Percentiles rank a stretch among this genome's conserved stretches.
Evolutionary conservation across 371 early-diverging fungal species (phyloP).

Genomic region (Conidiobolus incongruus): DNA sequence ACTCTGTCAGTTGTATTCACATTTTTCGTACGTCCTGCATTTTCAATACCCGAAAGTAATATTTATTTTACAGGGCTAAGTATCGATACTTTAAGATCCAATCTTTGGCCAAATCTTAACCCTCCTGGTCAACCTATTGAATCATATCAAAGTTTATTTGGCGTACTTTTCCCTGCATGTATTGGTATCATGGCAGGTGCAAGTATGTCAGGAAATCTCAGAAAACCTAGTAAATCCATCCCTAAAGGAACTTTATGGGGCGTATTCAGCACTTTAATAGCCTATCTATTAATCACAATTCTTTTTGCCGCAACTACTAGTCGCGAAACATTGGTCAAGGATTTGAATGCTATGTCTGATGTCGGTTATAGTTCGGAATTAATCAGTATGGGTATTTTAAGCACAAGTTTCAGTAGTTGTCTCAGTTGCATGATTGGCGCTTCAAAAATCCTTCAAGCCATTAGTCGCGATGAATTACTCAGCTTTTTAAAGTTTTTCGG

Average conservation of each 20-base stretch:
- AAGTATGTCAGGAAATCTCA: conserved; percentile 35
- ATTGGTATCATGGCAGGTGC: conserved; percentile 38
- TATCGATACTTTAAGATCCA: conserved; percentile 19
- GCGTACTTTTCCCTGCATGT: conserved; percentile 35
- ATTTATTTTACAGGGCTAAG: conserved; percentile 25
- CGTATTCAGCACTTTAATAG: conserved; percentile 19
- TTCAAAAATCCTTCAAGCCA: conserved; percentile 32
- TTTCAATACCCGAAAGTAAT: conserved; percentile 14
- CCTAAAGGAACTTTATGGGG: conserved; percentile 33
- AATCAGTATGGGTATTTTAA: conserved; percentile 22
- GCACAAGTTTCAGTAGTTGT: conserved; percentile 26
- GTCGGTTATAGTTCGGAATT: conserved; percentile 13
- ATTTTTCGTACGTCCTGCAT: conserved; percentile 19
- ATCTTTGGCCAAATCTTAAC: conserved; percentile 24
- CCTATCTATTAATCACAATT: conserved; percentile 19
- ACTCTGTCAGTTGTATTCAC: conserved; percentile 22
- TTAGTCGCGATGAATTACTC: conserved; percentile 21
- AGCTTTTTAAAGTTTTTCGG: conserved; percentile 11
- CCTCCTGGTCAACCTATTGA: conserved; percentile 10
- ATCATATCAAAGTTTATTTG: conserved; percentile 20
- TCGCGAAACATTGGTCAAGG: conserved; percentile 18
- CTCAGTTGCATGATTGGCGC: conserved; percentile 26
- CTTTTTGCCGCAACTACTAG: conserved; percentile 25
- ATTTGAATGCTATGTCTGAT: conserved; percentile 28
- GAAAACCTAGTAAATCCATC: conserved; percentile 30